Evolutionary conservation across 2,329 filamentous ascomycete species (phyloP), one percentile per base, ranked within the genome.

Genomic region (Ophiostoma perfectum): DNA sequence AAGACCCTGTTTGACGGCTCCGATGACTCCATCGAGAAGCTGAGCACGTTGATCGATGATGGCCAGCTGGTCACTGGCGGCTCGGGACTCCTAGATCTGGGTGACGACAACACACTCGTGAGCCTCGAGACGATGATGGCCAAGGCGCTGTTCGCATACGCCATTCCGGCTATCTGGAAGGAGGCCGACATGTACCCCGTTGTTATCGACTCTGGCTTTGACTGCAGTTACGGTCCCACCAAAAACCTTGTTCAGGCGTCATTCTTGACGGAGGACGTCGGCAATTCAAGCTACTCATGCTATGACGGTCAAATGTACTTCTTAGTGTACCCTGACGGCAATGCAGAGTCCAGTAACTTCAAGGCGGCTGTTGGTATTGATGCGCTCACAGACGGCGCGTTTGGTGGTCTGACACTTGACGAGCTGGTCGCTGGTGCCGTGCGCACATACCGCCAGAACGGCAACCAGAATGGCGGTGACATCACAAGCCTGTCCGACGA

Each of bases 391-490:
- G 18, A 39, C 39, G 64, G 8, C 0, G 11, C 41, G 63, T 77
- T 73, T 66, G 76, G 74, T 27, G 70, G 70, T 6, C 44, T 79
- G 47, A 75, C 72, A 45, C 47, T 68, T 18, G 68, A 71, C 2
- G 74, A 76, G 45, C 65, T 78, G 6, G 70, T 78, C 42, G 67
- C 12, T 0, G 76, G 76, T 36, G 70, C 75, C 4, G 70, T 78
- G n/a, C 69, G 70, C 44, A 76, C 74, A 8, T 78, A 71, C 55
- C 42, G 63, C 1, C 27, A 74, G 6, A 79, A 78, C 67, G 73
- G 74, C 69, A 73, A 74, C 18, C 66, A 72, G 36, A 79, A 80
- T 70, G 73, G 73, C 39, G 76, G 68, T 65, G 66, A 45, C 27
- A 14, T 67, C 8, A 71, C 72, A 1, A 75, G 78, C 68, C 69